Evolutionary conservation across 2,329 filamentous ascomycete species (phyloP).

Genomic region (Trichoderma atrobrunneum): DNA sequence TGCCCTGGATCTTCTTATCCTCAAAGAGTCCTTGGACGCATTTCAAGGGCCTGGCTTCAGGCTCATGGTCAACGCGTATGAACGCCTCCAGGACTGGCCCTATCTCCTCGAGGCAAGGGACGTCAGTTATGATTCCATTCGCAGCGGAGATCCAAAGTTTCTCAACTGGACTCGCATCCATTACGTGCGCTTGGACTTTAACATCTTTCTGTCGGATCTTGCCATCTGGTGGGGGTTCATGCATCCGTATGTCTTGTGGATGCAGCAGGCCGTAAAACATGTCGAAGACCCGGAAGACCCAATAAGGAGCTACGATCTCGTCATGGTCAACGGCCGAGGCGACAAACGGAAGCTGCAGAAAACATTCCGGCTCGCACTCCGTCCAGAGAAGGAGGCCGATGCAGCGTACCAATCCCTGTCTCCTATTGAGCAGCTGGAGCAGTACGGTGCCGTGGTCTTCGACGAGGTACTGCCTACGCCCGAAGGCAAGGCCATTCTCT

Average conservation of each 20-base stretch:
- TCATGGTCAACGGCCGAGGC: conserved; percentile 10
- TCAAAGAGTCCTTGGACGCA: not conserved
- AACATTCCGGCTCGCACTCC: not conserved
- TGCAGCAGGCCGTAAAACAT: conserved; percentile 1
- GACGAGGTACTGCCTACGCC: not conserved
- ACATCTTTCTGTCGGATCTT: conserved; percentile 15
- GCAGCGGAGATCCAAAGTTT: not conserved
- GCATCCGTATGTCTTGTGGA: conserved; percentile 10
- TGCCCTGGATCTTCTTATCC: conserved; percentile 6
- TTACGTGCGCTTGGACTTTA: conserved; percentile 7
- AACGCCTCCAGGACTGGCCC: conserved; percentile 2
- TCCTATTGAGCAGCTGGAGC: not conserved
- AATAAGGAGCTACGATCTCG: conserved; percentile 3
- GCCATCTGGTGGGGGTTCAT: conserved; percentile 9
- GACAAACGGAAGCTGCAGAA: not conserved
- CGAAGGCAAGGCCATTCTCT: conserved; percentile 1
- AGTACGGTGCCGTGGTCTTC: not conserved
- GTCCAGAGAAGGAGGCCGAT: not conserved
- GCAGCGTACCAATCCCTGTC: not conserved
- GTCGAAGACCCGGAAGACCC: not conserved
- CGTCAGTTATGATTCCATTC: not conserved
- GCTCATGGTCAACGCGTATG: not conserved
- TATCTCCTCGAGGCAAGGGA: conserved; percentile 7
- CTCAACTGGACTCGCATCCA: conserved; percentile 12
- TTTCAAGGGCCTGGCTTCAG: conserved; percentile 2